phyloP scores from a whole-genome alignment of 2,329 filamentous ascomycete genomes.

The Aspergillus ruber region DNA sequence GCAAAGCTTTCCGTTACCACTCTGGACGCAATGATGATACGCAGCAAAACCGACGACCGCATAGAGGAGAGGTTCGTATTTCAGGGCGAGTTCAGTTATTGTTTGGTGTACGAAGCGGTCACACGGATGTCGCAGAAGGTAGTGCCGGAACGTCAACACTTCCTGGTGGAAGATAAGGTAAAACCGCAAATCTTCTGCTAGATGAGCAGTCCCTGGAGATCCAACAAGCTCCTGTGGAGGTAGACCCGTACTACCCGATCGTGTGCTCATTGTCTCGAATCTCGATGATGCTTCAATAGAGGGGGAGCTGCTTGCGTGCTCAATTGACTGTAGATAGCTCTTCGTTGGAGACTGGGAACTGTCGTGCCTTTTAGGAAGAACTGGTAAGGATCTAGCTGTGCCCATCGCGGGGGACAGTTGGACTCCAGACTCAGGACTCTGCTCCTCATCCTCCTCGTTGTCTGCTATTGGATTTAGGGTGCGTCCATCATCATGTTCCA shows the following conservation, averaged over 20 bases:
- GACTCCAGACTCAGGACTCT: conserved; percentile 15
- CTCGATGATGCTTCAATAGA: conserved; percentile 42
- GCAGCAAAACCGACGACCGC: conserved; percentile 82
- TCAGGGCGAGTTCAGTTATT: conserved; percentile 65
- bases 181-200: conserved; percentile 63
- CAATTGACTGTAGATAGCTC: conserved; percentile 20
- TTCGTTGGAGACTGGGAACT: conserved; percentile 25
- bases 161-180: conserved; percentile 74
- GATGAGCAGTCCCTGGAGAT: conserved; percentile 19
- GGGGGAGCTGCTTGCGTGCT: conserved; percentile 44
- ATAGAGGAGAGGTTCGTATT: conserved; percentile 75
- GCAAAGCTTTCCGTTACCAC: conserved; percentile 65
- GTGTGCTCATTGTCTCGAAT: conserved; percentile 30
- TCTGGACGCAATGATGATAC: conserved; percentile 71
- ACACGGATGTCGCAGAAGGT: conserved; percentile 66
- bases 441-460: conserved; percentile 31
- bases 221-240: conserved; percentile 16
- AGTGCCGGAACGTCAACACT: conserved; percentile 75
- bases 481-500: conserved; percentile 36
- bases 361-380: conserved; percentile 22
- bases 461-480: conserved; percentile 39
- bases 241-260: conserved; percentile 25
- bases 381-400: conserved; percentile 14
- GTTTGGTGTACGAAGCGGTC: conserved; percentile 67
- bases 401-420: conserved; percentile 16